Base-by-base conservation (phyloP, 2,329 filamentous ascomycete genomes). In the Thelonectria olida region DNA sequence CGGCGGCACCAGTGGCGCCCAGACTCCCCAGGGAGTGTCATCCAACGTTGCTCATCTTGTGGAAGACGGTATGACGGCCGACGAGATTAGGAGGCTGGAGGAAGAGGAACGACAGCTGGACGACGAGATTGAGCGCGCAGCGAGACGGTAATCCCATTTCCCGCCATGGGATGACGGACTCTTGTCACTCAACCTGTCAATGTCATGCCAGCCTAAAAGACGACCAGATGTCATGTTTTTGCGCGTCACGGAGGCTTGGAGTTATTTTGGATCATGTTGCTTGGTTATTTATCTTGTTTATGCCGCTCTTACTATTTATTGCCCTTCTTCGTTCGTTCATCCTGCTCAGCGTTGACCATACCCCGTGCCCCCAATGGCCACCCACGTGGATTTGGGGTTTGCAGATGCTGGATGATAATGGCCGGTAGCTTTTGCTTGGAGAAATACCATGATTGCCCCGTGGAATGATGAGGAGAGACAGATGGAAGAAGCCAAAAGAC, bases 11-110 rank as follows among this genome's bases (percentile, higher is more conserved):
- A 58, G 66, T 25, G 64, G 65, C 47, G 60, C 66, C 19, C 67
- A 66, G 44, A 73, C 73, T 20, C 73, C 72, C 2, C 72, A 72
- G 58, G 75, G 72, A 53, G 73, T 77, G 45, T 68, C 75, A 7
- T 68, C 74, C 19, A 76, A 75, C 25, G 82, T 85, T 45, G 80
- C 81, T 17, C 84, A 86, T 62, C 73, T 88, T 31, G 82, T 87
- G 5, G 85, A 88, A 68, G 85, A 87, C n/a, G 83, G 84, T 50
- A 88, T 88, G 85, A 87, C 85, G 48, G 76, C 78, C 8, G 85
- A 83, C 0, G 84, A 88, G 70, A 84, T 88, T 48, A 76, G 80
- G 52, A 73, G 82, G 64, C 65, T 88, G 41, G 85, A 86, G 67
- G 85, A 87, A 63, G 85, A 88, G 69, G 86, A 88, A 74, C 73